Conservation (phyloP, 2,329 filamentous ascomycete genomes). For the Curvularia verruculosa region DNA sequence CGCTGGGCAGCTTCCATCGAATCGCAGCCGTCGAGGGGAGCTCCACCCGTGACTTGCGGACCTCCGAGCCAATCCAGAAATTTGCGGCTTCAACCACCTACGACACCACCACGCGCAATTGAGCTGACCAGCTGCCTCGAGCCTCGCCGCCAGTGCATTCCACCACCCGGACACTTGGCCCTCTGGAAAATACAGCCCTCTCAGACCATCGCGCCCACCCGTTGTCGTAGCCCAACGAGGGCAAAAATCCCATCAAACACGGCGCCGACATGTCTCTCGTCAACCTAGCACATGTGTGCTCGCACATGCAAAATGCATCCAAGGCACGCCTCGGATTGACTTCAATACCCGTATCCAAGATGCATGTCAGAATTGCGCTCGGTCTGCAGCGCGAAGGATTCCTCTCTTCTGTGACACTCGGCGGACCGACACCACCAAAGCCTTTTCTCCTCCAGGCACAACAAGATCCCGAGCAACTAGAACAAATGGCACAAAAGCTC, state of each 20-base stretch:
- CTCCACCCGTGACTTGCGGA: constrained; percentile 35
- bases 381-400: constrained; percentile 84
- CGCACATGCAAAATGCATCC: constrained; percentile 88
- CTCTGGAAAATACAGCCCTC: neutral
- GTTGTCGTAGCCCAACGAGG: constrained; percentile 37
- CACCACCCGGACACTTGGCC: neutral
- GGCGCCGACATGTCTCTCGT: constrained; percentile 70
- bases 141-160: constrained; percentile 11
- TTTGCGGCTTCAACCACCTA: constrained; percentile 33
- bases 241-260: constrained; percentile 24
- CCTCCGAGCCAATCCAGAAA: constrained; percentile 38
- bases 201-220: constrained; percentile 16
- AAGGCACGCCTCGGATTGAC: constrained; percentile 84
- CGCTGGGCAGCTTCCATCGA: constrained; percentile 24
- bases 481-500: constrained; percentile 40
- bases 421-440: constrained; percentile 62
- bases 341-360: constrained; percentile 78
- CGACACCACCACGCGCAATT: constrained; percentile 33
- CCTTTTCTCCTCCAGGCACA: constrained; percentile 44
- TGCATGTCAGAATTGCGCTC: constrained; percentile 76
- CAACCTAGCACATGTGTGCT: constrained; percentile 80
- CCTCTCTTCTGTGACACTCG: constrained; percentile 78
- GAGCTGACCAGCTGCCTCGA: constrained; percentile 19
- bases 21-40: constrained; percentile 19
- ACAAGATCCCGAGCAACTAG: constrained; percentile 35